Percentiles rank a stretch among this genome's conserved stretches.
Conservation (phyloP, 495 filamentous ascomycete genomes). For the Bacidia gigantensis region DNA sequence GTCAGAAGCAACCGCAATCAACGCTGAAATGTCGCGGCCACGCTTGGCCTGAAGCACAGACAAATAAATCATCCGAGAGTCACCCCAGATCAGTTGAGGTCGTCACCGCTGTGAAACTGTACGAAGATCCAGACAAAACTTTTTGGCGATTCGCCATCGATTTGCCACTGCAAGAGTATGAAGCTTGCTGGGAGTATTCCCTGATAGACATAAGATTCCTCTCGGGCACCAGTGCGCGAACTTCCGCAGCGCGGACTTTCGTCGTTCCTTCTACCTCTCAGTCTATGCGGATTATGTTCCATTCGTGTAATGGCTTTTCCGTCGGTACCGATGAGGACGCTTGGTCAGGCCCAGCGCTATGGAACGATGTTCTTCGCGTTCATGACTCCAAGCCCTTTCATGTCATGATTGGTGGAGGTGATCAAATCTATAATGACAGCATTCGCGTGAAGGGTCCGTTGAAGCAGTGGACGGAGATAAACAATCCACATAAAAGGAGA, state of each 20-base stretch:
- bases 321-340: slow-evolving; percentile 80
- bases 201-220: slow-evolving; percentile 30
- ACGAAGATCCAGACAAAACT: slow-evolving; percentile 57
- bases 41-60: neutral
- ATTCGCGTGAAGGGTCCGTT: slow-evolving; percentile 74
- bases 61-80: neutral
- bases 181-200: slow-evolving; percentile 37
- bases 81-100: neutral
- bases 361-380: slow-evolving; percentile 77
- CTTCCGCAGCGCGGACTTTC: slow-evolving; percentile 38
- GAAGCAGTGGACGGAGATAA: slow-evolving; percentile 63
- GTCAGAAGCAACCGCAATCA: slow-evolving; percentile 37
- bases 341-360: slow-evolving; percentile 69
- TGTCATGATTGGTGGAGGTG: slow-evolving; percentile 90
- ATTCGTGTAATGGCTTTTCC: slow-evolving; percentile 93
- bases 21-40: slow-evolving; percentile 21
- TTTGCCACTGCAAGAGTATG: slow-evolving; percentile 33
- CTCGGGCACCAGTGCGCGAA: slow-evolving; percentile 27
- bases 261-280: slow-evolving; percentile 62
- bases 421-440: slow-evolving; percentile 91
- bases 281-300: slow-evolving; percentile 91
- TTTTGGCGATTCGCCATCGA: slow-evolving; percentile 71
- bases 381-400: slow-evolving; percentile 65
- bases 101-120: slow-evolving; percentile 52
- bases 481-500: slow-evolving; percentile 68